Conservation (phyloP, 129 eudicot genomes). For the Deinandra increscens region DNA sequence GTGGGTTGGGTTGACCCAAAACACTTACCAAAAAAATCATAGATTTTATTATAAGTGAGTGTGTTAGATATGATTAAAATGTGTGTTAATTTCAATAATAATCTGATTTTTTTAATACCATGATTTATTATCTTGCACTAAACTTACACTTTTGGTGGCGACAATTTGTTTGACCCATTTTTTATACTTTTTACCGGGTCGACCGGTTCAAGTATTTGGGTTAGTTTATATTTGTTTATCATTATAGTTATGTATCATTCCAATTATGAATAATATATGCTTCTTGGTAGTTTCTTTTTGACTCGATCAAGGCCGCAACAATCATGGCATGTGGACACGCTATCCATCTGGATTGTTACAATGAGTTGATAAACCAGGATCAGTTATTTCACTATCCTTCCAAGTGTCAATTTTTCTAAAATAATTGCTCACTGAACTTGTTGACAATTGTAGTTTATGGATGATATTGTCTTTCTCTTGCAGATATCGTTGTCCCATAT, state of each 20-base stretch:
- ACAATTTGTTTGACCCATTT: not conserved
- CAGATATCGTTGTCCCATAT: constrained; percentile 95
- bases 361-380: constrained; percentile 53
- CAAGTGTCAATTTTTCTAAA: not conserved
- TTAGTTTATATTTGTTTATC: not conserved
- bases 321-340: constrained; percentile 86
- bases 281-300: constrained; percentile 77
- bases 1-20: not conserved
- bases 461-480: constrained; percentile 10
- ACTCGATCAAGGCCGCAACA: constrained; percentile 57
- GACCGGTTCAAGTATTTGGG: not conserved
- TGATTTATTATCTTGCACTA: not conserved
- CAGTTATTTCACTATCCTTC: constrained; percentile 46
- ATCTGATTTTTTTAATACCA: not conserved
- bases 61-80: not conserved
- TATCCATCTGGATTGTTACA: constrained; percentile 63
- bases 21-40: not conserved
- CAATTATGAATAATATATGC: constrained; percentile 4
- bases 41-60: not conserved
- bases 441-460: constrained; percentile 3
- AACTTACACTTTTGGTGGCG: not conserved
- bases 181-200: not conserved
- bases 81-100: not conserved
- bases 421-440: not conserved
- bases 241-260: not conserved